A percentile compares a stretch with the other conserved stretches of the same genome.
Conservation (phyloP, 371 early-diverging fungal genomes). For the Saksenaea vasiformis region DNA sequence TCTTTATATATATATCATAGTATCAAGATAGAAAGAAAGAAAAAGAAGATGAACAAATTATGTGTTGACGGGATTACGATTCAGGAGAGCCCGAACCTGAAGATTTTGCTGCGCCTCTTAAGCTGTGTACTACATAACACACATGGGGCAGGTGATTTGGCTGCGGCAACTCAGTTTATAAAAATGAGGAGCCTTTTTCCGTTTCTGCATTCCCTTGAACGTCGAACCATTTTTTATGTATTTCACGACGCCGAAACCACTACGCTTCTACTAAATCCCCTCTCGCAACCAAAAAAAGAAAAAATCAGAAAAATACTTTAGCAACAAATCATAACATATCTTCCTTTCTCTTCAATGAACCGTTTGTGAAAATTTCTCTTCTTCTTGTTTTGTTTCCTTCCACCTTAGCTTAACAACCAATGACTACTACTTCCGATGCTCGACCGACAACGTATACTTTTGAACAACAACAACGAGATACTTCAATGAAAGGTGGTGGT, state of each 20-base stretch:
- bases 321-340: neutral
- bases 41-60: too few species aligned
- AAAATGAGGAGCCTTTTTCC: neutral
- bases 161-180: slow-evolving; percentile 1
- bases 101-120: slow-evolving; percentile 3
- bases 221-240: neutral
- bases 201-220: neutral
- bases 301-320: neutral
- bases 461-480: neutral
- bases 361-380: neutral
- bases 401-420: too few species aligned
- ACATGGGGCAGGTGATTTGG: neutral
- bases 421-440: neutral
- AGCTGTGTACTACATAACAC: neutral
- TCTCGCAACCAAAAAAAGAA: neutral
- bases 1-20: too few species aligned
- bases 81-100: neutral
- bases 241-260: neutral
- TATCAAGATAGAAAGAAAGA: too few species aligned
- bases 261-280: neutral
- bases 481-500: neutral
- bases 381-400: neutral
- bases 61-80: too few species aligned
- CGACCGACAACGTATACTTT: neutral
- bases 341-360: neutral